These are phyloP conservation scores for Huntiella savannae DNA, from an alignment of 2,329 filamentous ascomycete genomes.

Conservation along the genomic window DNA sequence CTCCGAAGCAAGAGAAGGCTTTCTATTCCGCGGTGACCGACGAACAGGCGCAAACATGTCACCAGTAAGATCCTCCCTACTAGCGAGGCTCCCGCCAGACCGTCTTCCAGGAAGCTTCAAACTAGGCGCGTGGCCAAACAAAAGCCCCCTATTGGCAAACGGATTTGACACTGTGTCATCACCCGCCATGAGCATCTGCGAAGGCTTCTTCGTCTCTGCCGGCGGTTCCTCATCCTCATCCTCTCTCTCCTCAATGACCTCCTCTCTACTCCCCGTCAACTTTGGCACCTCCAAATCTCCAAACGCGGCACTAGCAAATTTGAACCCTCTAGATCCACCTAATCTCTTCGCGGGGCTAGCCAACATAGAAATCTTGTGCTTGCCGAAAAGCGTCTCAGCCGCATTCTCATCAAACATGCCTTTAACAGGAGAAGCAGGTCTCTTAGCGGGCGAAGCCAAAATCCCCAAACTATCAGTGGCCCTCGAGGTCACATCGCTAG, in stretches of 20 bases:
- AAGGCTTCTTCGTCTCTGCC: constrained; percentile 12
- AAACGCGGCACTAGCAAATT: constrained; percentile 7
- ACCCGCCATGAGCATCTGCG: constrained; percentile 21
- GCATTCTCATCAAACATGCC: constrained; percentile 8
- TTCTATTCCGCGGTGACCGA: constrained; percentile 3
- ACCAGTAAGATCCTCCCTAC: constrained; percentile 9
- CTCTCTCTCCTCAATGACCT: background rate
- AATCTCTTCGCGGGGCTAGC: constrained; percentile 33
- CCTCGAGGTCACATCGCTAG: constrained; percentile 16
- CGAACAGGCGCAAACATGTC: constrained; percentile 11
- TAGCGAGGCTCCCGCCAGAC: constrained; percentile 1
- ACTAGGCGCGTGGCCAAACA: constrained; percentile 10
- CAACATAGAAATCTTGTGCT: constrained; percentile 28
- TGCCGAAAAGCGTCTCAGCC: too few relatives aligned
- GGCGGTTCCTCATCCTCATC: background rate
- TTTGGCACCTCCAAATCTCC: constrained; percentile 4
- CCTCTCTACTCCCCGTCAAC: background rate
- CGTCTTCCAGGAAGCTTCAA: constrained; percentile 8
- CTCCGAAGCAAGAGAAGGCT: constrained; percentile 1
- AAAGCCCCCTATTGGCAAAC: constrained; percentile 1
- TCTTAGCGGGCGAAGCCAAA: constrained; percentile 33
- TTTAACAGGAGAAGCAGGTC: constrained; percentile 27
- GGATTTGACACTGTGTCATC: constrained; percentile 13
- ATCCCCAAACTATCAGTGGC: constrained; percentile 13
- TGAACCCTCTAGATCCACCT: constrained; percentile 4